phyloP scores from a whole-genome alignment of 768 basidiomycete genomes.

The Naganishia friedmannii region DNA sequence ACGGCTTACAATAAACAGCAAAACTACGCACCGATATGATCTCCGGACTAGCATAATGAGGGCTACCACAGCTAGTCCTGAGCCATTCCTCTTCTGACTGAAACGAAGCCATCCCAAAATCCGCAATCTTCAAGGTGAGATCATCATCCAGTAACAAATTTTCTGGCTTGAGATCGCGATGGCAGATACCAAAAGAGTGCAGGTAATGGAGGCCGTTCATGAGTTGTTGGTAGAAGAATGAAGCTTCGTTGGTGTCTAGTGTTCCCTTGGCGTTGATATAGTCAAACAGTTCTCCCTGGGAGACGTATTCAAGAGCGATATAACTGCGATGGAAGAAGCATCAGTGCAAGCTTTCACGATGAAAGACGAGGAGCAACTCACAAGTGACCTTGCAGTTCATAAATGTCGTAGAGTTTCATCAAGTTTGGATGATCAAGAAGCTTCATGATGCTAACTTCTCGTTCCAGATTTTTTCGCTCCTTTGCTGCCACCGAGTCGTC shows the following conservation, averaged over 20 bases:
- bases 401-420: constrained; percentile 91
- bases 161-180: constrained; percentile 96
- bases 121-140: constrained; percentile 84
- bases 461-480: constrained; percentile 70
- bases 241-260: constrained; percentile 74
- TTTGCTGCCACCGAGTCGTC: constrained; percentile 57
- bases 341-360: not conserved
- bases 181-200: constrained; percentile 94
- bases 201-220: constrained; percentile 93
- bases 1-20: not conserved
- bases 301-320: constrained; percentile 88
- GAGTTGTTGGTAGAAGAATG: constrained; percentile 91
- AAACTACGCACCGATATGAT: constrained; percentile 65
- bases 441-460: constrained; percentile 99
- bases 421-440: constrained; percentile 98
- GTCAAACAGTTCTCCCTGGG: constrained; percentile 95
- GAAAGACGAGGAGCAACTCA: constrained; percentile 35
- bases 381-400: constrained; percentile 84
- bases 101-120: constrained; percentile 98
- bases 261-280: constrained; percentile 86
- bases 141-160: constrained; percentile 78
- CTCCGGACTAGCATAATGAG: constrained; percentile 95
- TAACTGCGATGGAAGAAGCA: constrained; percentile 54
- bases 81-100: constrained; percentile 66
- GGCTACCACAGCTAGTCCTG: constrained; percentile 92